Evolutionary conservation across 2,329 filamentous ascomycete genomes (phyloP).

Genomic region (Talaromyces rugulosus): DNA sequence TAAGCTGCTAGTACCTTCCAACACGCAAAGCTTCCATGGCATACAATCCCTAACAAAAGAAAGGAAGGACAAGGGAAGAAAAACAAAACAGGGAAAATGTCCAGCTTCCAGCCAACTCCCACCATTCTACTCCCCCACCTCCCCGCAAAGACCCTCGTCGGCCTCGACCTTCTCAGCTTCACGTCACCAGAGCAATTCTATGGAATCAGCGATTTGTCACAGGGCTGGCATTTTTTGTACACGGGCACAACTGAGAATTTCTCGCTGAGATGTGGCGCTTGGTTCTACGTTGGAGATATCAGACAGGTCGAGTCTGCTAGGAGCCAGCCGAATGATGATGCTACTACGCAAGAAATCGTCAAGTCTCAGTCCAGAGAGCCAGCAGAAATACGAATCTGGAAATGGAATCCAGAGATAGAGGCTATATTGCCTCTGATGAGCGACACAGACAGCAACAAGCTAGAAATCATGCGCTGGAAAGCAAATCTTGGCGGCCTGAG

Average conservation of each 20-base stretch:
- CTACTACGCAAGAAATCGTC: background rate
- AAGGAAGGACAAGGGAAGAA: background rate
- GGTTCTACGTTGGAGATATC: slow-evolving; percentile 52
- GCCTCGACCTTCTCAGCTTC: slow-evolving; percentile 55
- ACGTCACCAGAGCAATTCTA: slow-evolving; percentile 59
- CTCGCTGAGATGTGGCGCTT: slow-evolving; percentile 59
- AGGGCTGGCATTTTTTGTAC: slow-evolving; percentile 60
- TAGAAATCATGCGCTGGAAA: slow-evolving; percentile 49
- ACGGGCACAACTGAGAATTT: slow-evolving; percentile 55
- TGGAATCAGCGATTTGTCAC: slow-evolving; percentile 56
- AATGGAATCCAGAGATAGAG: slow-evolving; percentile 47
- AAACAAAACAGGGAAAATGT: slow-evolving; percentile 1
- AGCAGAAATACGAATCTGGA: slow-evolving; percentile 50
- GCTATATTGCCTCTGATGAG: slow-evolving; percentile 29
- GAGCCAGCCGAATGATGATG: background rate
- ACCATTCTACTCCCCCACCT: slow-evolving; percentile 43
- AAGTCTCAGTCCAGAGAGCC: slow-evolving; percentile 13
- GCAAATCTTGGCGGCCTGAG: slow-evolving; percentile 55
- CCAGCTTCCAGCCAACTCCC: slow-evolving; percentile 27
- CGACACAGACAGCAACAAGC: slow-evolving; percentile 32
- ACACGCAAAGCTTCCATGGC: background rate
- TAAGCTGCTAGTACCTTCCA: background rate
- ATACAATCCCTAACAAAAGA: background rate
- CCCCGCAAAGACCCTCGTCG: slow-evolving; percentile 47
- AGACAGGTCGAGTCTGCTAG: slow-evolving; percentile 6